Percentiles rank a stretch among this genome's conserved stretches.
Conservation (phyloP, 768 basidiomycete genomes). For the Lactifluus hygrophoroides region DNA sequence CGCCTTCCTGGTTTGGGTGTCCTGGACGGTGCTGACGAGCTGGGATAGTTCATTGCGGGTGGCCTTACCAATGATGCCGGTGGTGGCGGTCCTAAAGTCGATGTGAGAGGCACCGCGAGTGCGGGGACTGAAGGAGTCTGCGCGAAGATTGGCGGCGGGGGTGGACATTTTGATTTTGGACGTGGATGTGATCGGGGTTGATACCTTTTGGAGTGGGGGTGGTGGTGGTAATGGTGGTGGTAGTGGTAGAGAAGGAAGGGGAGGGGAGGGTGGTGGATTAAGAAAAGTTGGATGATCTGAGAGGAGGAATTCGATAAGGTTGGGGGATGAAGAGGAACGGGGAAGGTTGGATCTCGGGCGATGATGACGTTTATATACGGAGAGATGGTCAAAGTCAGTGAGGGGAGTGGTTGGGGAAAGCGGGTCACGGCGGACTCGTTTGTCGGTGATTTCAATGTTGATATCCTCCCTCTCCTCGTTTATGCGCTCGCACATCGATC, state of each 20-base stretch:
- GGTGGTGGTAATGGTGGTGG: background rate
- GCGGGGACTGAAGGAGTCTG: conserved; percentile 62
- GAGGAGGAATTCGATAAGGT: conserved; percentile 18
- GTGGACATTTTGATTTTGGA: conserved; percentile 29
- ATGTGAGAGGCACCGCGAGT: conserved; percentile 73
- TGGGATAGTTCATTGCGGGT: conserved; percentile 98
- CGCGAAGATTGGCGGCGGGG: too few species aligned
- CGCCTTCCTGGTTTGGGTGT: conserved; percentile 78
- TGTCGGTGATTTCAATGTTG: background rate
- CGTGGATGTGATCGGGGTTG: conserved; percentile 29
- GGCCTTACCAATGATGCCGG: conserved; percentile 64
- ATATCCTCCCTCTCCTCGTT: conserved; percentile 18
- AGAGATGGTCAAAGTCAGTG: conserved; percentile 5
- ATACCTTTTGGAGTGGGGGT: conserved; percentile 26
- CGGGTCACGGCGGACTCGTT: background rate
- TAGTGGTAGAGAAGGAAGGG: background rate
- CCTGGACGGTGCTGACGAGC: conserved; percentile 81
- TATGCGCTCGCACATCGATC: conserved; percentile 19
- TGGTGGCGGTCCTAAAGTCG: conserved; percentile 95
- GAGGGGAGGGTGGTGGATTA: conserved; percentile 12
- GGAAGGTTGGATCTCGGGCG: conserved; percentile 10
- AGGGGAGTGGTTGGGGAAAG: conserved; percentile 4
- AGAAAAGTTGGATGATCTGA: conserved; percentile 15
- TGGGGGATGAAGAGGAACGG: conserved; percentile 16
- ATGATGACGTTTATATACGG: conserved; percentile 22